Evolutionary conservation across 148 eudicot species (phyloP), one percentile per base, ranked within the genome.

Genomic region (Linanthus parryae): DNA sequence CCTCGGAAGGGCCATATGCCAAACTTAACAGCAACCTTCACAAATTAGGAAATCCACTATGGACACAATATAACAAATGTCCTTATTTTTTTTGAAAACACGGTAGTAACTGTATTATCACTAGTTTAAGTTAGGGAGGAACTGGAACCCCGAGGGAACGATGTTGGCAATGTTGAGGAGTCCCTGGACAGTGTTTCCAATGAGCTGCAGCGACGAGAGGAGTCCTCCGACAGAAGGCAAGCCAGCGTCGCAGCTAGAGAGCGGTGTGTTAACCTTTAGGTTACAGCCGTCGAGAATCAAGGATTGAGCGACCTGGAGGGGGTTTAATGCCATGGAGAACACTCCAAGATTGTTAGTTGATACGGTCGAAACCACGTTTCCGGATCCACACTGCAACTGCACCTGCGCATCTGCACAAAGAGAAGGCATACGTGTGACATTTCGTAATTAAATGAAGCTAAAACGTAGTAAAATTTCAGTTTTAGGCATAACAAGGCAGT

Each of bases 401-500:
- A 73, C 78, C 35, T 41, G n/a, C 0, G 78, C 78, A 60, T 73
- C 78, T 73, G 70, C 60, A 31, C 19, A 15, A 10, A 34, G 8
- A 33, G 10, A 12, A 43, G 16, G 33, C 35, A 31, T 5, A 31
- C 5, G 35, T 5, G 35, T 11, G 5, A 11, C 5, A 31, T 31
- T 31, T 31, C 35, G 7, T 31, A 31, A 5, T 31, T 31, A 5
- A 5, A 31, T 31, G 5, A 31, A 31, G 11, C 5, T 11, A 5
- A 5, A 31, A 31, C 35, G 35, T 31, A 31, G 11, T 5, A 5
- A 11, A 31, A 11, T 31, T 31, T 31, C 7, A 5, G 11, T 31
- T 31, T 11, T 11, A 31, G 11, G 11, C 5, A 31, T 31, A 31
- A 31, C 11, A 31, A 11, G 11, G 11, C 35, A 31, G 5, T 5